Evolutionary conservation across 2,329 filamentous ascomycete species (phyloP), one percentile per base, ranked within the genome.

Genomic region (Trichoderma cornu-damae): DNA sequence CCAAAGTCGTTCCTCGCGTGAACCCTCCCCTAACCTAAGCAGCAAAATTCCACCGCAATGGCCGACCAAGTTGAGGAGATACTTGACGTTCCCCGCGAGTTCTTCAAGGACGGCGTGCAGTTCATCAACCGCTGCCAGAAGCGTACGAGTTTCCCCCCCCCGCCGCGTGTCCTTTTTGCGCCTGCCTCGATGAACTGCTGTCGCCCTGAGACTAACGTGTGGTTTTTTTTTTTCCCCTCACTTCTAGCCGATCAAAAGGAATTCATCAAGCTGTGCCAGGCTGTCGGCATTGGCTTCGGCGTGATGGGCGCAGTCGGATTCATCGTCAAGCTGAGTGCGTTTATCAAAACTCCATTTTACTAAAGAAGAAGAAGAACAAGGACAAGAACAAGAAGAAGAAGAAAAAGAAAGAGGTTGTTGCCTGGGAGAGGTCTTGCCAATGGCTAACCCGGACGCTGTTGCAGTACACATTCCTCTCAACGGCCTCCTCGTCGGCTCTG

Each of bases 241-340:
- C n/a, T 35, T 18, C 35, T 52, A 75, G 73, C 73, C 57, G 74
- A 77, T 54, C 68, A 71, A 62, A 70, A 72, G 61, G 75, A 77
- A 65, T 77, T 77, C 61, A 65, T 75, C 54, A 72, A 73, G 62
- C 70, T 77, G 57, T 76, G 73, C 68, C 77, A 79, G 73, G 85
- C 85, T 60, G 85, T 88, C 61, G 85, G 84, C 59, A 79, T 86
- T 61, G 85, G 85, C 59, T 88, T 88, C 74, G 71, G 88, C 61
- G 80, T 87, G 72, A 87, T 87, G 84, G 84, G 84, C 61, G 82
- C 83, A 47, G 85, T 87, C 58, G 85, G 85, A 61, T 88, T 87
- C 73, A 72, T 88, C 61, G 83, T 88, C 69, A 87, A 88, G 79
- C 78, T 88, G 68, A 85, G 82, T 85, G 76, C 49, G 80, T 63